These are phyloP conservation scores for Fraxinus pennsylvanica DNA, from an alignment of 257 asterid genomes.

Conservation along the genomic window DNA sequence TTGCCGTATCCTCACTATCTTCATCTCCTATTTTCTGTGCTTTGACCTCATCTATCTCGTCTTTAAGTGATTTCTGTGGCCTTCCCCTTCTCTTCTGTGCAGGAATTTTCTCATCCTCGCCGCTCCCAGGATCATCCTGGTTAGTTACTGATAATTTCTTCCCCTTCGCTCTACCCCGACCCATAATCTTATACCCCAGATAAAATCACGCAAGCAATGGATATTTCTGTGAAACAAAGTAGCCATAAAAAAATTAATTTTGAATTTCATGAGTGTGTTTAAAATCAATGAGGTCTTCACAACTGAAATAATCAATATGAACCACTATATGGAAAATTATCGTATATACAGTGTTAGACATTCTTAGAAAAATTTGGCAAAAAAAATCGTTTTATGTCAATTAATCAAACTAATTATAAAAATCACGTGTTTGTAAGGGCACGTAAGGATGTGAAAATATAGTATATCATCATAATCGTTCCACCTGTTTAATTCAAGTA, in stretches of 20 bases:
- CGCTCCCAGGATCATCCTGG: constrained; percentile 48
- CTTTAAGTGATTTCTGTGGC: constrained; percentile 49
- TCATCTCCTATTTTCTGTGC: constrained; percentile 39
- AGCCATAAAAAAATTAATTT: constrained; percentile 18
- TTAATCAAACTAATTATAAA: background rate
- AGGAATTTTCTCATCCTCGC: constrained; percentile 51
- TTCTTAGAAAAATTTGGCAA: background rate
- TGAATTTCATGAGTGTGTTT: constrained; percentile 34
- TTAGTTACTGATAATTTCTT: constrained; percentile 35
- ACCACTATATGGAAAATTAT: background rate
- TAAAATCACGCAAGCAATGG: constrained; percentile 21
- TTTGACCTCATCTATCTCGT: constrained; percentile 40
- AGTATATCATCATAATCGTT: background rate
- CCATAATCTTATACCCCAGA: constrained; percentile 31
- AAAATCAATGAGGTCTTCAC: background rate
- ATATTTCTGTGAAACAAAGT: constrained; percentile 27
- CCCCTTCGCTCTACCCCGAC: constrained; percentile 52
- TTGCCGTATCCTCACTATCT: constrained; percentile 35
- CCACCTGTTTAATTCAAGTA: background rate
- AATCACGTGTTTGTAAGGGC: background rate
- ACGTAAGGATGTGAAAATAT: background rate
- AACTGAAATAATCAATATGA: constrained; percentile 4
- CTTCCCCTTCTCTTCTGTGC: constrained; percentile 57
- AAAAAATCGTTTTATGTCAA: no score
- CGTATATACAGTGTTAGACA: background rate